Evolutionary conservation across 148 eudicot genomes (phyloP).

Genomic region (Polygonum maritimum): DNA sequence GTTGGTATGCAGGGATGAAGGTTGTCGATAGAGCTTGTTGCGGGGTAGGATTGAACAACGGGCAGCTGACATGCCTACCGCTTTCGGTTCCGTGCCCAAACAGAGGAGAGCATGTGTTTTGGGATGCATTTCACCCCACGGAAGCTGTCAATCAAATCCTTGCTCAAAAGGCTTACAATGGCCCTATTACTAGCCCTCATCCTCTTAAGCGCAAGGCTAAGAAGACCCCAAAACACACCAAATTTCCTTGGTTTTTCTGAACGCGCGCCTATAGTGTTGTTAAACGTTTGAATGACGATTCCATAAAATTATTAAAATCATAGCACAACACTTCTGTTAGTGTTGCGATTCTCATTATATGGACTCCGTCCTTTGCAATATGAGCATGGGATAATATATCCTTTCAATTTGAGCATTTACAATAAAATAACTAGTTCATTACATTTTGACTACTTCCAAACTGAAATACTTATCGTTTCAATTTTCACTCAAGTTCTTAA

Average conservation of each 20-base stretch:
- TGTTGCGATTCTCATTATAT: neutral
- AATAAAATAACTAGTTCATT: neutral
- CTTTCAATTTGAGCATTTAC: neutral
- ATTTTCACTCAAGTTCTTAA: no score
- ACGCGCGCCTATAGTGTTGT: neutral
- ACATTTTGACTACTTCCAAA: no score
- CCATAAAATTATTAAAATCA: neutral
- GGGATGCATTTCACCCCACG: conserved; percentile 91
- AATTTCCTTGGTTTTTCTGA: neutral
- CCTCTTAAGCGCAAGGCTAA: conserved; percentile 31
- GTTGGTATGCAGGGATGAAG: conserved; percentile 45
- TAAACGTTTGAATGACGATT: neutral
- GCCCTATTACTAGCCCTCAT: conserved; percentile 31
- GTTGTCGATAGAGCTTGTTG: conserved; percentile 61
- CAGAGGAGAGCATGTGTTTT: conserved; percentile 52
- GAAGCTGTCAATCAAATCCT: conserved; percentile 43
- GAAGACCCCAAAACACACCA: neutral
- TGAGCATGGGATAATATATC: neutral
- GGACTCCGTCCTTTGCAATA: neutral
- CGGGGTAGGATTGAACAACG: conserved; percentile 59
- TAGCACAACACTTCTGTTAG: neutral
- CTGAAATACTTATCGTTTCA: no score
- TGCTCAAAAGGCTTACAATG: conserved; percentile 49
- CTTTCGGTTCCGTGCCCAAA: conserved; percentile 49
- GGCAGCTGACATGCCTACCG: conserved; percentile 75